Percentiles rank a stretch among this genome's conserved stretches.
Evolutionary conservation across 208 protist genomes (phyloP).

Genomic region (Leishmania lainsoni): DNA sequence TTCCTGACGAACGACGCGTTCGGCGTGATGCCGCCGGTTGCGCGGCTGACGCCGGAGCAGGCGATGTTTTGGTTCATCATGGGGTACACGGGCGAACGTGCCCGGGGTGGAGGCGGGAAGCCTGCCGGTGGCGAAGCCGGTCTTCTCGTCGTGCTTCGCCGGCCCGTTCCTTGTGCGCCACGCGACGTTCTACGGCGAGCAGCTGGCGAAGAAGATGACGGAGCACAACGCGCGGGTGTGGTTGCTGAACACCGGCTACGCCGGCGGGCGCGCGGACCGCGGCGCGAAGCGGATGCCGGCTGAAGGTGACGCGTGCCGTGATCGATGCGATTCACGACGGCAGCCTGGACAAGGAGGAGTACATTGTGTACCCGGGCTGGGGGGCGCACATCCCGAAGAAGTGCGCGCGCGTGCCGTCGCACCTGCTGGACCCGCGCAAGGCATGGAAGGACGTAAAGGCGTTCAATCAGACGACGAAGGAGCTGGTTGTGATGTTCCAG

Average conservation of each 20-base stretch:
- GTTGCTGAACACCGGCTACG: conserved; percentile 97
- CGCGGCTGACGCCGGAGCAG: conserved; percentile 90
- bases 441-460: conserved; percentile 87
- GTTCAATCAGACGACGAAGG: conserved; percentile 81
- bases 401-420: conserved; percentile 72
- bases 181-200: conserved; percentile 95
- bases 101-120: conserved; percentile 95
- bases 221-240: conserved; percentile 84
- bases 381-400: conserved; percentile 87
- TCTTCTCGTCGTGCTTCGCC: conserved; percentile 96
- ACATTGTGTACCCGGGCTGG: conserved; percentile 83
- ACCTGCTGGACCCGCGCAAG: conserved; percentile 91
- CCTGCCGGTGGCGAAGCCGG: conserved; percentile 86
- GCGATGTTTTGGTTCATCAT: conserved; percentile 96
- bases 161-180: conserved; percentile 96
- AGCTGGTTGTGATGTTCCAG: conserved; percentile 93
- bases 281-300: conserved; percentile 88
- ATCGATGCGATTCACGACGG: conserved; percentile 96
- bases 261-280: conserved; percentile 81
- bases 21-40: conserved; percentile 96
- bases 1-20: conserved; percentile 98
- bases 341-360: conserved; percentile 76
- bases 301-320: conserved; percentile 94
- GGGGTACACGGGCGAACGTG: conserved; percentile 95
- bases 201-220: conserved; percentile 94